phyloP scores from a whole-genome alignment of 257 asterid species.

The Solanum pinnatisectum region DNA sequence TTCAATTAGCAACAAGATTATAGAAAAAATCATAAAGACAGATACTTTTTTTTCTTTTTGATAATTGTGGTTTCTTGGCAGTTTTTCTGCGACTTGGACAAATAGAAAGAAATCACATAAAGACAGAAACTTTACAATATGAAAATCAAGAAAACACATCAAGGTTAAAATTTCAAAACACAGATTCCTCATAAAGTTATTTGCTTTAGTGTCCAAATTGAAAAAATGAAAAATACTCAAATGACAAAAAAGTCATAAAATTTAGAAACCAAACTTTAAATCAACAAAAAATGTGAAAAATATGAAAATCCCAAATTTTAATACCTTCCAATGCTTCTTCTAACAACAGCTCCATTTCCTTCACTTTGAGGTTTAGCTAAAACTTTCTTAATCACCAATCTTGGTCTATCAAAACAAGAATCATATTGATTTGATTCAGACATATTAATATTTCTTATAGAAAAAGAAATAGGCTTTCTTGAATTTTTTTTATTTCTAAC shows the following conservation, averaged over 20 bases:
- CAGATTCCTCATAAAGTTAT: background rate
- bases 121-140: background rate
- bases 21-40: background rate
- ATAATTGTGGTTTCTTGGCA: background rate
- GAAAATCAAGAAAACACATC: background rate
- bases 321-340: conserved; percentile 92
- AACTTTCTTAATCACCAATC: conserved; percentile 57
- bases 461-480: background rate
- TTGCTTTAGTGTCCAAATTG: background rate
- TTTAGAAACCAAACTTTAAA: background rate
- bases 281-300: background rate
- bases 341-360: conserved; percentile 72
- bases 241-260: background rate
- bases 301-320: background rate
- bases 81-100: too few species aligned
- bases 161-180: background rate
- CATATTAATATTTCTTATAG: conserved; percentile 30
- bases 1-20: background rate
- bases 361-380: conserved; percentile 66
- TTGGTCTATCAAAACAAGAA: conserved; percentile 42
- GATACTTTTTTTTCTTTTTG: background rate
- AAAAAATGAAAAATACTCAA: background rate
- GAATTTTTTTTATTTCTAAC: background rate
- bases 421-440: conserved; percentile 28
- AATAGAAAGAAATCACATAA: background rate